Base-by-base conservation (phyloP, 2,329 filamentous ascomycete genomes). In the Xylaria sp. region DNA sequence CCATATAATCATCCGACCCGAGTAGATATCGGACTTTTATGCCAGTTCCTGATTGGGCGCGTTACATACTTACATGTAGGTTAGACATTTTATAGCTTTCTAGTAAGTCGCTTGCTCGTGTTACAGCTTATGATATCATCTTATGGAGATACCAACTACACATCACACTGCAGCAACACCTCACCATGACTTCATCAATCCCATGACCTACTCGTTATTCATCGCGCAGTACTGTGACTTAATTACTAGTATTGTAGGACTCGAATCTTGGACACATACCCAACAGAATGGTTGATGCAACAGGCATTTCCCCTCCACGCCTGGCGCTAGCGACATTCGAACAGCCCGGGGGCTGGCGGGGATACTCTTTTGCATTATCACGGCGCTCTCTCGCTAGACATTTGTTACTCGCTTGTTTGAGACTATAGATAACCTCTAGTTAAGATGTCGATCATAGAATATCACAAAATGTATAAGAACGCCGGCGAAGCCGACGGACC, bases 51-150 rank as follows among this genome's bases (percentile, higher is more conserved):
- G 33, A 10, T 36, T 36, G 33, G 28, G 28, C 28, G 28, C 28
- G 28, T 5, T 28, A 28, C 28, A 28, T 28, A 28, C 28, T 5
- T 28, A 28, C 28, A 28, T 28, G 2, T 28, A 36, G 2, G 10
- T 20, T 59, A 15, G 54, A n/a, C 52, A 18, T n/a, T 20, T n/a
- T 20, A 39, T n/a, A n/a, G 41, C 2, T 46, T 46, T 18, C 15
- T 18, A n/a, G 39, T n/a, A 20, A 20, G n/a, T 7, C n/a, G 8
- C 9, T 18, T 23, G 46, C 46, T 48, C 58, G 51, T 62, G 56
- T 66, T 57, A 46, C 28, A 20, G 23, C 5, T 28, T 48, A 61
- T 62, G 58, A 66, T 57, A 56, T 62, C 41, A 51, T 41, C 28
- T 8, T 9, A 15, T 52, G 23, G 9, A 54, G 33, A 39, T 36